Percentiles rank a stretch among this genome's conserved stretches.
Evolutionary conservation across 2,329 filamentous ascomycete genomes (phyloP).

Genomic region (Fusarium sp.): DNA sequence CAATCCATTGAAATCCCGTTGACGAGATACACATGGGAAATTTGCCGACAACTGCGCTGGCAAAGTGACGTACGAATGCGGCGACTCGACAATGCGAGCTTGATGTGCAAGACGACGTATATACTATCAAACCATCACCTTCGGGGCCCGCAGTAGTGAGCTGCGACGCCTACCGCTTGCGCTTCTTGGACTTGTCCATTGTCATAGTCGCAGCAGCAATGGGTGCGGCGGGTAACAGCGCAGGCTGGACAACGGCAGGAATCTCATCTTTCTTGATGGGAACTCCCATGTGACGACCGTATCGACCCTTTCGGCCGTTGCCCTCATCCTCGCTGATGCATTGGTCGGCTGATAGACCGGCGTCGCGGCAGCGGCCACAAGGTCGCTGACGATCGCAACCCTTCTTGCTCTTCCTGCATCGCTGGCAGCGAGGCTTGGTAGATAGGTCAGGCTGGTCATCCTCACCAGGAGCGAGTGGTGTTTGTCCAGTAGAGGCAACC

Average conservation of each 20-base stretch:
- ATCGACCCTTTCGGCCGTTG: constrained; percentile 95
- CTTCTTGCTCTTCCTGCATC: constrained; percentile 99
- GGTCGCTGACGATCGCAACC: constrained; percentile 97
- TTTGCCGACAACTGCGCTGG: constrained; percentile 31
- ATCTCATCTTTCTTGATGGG: constrained; percentile 73
- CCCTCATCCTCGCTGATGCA: constrained; percentile 98
- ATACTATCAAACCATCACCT: constrained; percentile 26
- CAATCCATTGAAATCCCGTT: constrained; percentile 27
- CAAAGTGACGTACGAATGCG: constrained; percentile 24
- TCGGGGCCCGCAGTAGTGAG: neutral
- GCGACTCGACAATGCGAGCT: constrained; percentile 30
- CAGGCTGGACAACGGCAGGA: constrained; percentile 55
- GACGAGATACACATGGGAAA: constrained; percentile 27
- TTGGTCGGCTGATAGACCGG: constrained; percentile 91
- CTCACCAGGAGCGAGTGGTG: constrained; percentile 73
- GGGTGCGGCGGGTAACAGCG: constrained; percentile 62
- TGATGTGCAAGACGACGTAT: constrained; percentile 33
- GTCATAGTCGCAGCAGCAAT: constrained; percentile 57
- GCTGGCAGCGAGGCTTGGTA: constrained; percentile 95
- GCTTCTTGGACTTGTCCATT: constrained; percentile 73
- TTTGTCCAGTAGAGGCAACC: constrained; percentile 69
- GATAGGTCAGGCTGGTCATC: constrained; percentile 95
- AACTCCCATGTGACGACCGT: constrained; percentile 80
- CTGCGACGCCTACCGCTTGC: constrained; percentile 65
- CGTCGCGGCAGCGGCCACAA: constrained; percentile 95